phyloP scores from a whole-genome alignment of 1,284 basidiomycete species.

The Ceratobasidium theobromae region DNA sequence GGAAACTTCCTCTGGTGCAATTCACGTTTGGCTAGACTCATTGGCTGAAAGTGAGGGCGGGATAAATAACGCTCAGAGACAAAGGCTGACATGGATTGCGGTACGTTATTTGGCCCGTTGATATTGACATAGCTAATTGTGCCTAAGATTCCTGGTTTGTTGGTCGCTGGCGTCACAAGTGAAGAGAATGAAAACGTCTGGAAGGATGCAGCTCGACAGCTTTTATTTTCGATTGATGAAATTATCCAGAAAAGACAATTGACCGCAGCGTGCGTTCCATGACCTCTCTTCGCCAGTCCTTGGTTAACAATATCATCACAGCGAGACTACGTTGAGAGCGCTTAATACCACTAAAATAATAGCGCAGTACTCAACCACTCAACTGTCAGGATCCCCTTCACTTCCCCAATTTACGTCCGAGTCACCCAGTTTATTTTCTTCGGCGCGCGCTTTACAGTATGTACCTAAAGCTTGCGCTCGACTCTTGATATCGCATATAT shows the following conservation, averaged over 20 bases:
- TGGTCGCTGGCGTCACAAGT: conserved; percentile 5
- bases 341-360: conserved; percentile 26
- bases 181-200: not conserved
- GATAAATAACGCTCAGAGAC: not conserved
- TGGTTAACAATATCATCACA: not conserved
- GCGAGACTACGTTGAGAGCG: conserved; percentile 17
- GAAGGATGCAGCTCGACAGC: conserved; percentile 7
- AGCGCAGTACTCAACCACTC: conserved; percentile 12
- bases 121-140: not conserved
- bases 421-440: conserved; percentile 19
- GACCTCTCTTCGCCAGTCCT: not conserved
- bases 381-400: conserved; percentile 18
- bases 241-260: conserved; percentile 13
- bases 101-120: not conserved
- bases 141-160: conserved; percentile 5
- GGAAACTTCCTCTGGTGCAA: conserved; percentile 8
- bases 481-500: not conserved
- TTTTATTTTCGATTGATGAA: conserved; percentile 1
- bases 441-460: conserved; percentile 20
- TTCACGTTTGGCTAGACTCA: conserved; percentile 22
- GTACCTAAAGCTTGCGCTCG: not conserved
- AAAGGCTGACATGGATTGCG: conserved; percentile 10
- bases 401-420: conserved; percentile 23
- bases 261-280: conserved; percentile 16
- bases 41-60: not conserved